Evolutionary conservation across 2,329 filamentous ascomycete species (phyloP).

Genomic region (Cladosporium sp.): DNA sequence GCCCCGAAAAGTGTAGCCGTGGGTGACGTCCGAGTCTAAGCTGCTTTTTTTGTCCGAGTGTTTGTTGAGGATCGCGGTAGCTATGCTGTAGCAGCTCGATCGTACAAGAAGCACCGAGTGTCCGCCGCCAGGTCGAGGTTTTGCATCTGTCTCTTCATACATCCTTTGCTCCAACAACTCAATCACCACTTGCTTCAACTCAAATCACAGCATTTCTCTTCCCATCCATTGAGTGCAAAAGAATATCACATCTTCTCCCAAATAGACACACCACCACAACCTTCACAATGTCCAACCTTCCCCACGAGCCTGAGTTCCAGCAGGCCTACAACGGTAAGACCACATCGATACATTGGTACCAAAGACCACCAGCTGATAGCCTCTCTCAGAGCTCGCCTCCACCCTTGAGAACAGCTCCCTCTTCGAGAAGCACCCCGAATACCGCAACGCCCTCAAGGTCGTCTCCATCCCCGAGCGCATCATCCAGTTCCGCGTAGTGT

Average conservation of each 20-base stretch:
- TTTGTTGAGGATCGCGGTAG: conserved; percentile 7
- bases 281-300: conserved; percentile 29
- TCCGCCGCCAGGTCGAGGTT: neutral
- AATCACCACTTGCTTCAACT: neutral
- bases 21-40: conserved; percentile 11
- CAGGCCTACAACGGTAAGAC: conserved; percentile 88
- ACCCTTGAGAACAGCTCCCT: conserved; percentile 92
- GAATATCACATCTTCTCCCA: neutral
- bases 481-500: conserved; percentile 95
- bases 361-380: conserved; percentile 10
- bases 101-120: conserved; percentile 1
- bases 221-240: neutral
- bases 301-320: conserved; percentile 93
- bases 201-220: conserved; percentile 1
- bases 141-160: conserved; percentile 1
- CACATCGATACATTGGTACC: neutral
- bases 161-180: neutral
- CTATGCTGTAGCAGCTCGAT: neutral
- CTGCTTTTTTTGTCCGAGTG: conserved; percentile 4
- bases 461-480: conserved; percentile 89
- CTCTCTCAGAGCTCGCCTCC: conserved; percentile 75
- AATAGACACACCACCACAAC: neutral
- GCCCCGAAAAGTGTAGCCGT: conserved; percentile 7
- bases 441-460: conserved; percentile 83
- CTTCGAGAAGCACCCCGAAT: conserved; percentile 91